Base-by-base conservation (phyloP, 2,329 filamentous ascomycete species). In the Sphaceloma murrayae region DNA sequence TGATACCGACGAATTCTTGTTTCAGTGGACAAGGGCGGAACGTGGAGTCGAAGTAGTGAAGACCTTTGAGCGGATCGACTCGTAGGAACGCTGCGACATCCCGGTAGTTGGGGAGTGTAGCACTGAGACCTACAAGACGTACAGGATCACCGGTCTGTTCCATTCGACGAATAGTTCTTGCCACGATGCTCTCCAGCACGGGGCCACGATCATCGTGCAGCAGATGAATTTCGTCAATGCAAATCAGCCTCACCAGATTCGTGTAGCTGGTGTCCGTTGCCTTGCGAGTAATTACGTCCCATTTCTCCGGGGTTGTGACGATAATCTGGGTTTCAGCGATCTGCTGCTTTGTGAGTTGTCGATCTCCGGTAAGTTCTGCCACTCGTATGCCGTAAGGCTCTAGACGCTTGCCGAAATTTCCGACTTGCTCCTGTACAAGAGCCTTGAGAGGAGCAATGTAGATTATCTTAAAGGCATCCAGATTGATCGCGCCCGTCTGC, bases 211-310 rank as follows among this genome's bases (percentile, higher is more conserved):
- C 91, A 59, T 98, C 93, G 62, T 98, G 91, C 39, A 98, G 77
- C 58, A 98, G 69, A 70, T 98, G 91, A 53, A 98, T 96, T 65
- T 98, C 91, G 56, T 98, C 91, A 49, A 98, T 96, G 59, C 95
- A 88, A 47, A 98, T 82, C 8, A 98, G 74, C 29, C 89, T 82
- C 18, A 98, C 91, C n/a, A 98, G 76, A 56, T 93, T 94, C 11
- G 88, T 98, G 64, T 98, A 98, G 55, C 87, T 94, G 45, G 91
- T 77, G 60, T 98, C 93, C 1, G 89, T 95, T 5, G 89, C 88
- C 65, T 98, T 98, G 65, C 93, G 79, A 4, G 93, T 98, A 54
- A 98, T 95, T 53, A 98, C 89, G 64, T 98, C 91, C 84, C 87
- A 98, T 67, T 98, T 98, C 65, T 98, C 91, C 14, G 91, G 91